These are phyloP conservation scores for Balamuthia mandrillaris DNA, from an alignment of 208 protist genomes.

Conservation along the genomic window DNA sequence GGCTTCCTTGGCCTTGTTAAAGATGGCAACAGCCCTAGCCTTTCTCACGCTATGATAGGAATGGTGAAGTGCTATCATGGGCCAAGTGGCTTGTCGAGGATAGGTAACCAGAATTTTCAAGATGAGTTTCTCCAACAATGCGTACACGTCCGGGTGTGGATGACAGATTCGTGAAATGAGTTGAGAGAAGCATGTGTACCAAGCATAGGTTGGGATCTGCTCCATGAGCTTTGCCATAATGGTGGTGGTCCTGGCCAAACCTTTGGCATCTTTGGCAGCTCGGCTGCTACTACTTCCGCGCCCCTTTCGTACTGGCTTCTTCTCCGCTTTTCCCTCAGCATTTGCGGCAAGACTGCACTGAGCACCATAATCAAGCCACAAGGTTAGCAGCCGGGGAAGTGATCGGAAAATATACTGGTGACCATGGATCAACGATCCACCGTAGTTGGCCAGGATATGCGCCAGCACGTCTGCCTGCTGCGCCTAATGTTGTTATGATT, in stretches of 20 bases:
- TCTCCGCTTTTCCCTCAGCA: not conserved
- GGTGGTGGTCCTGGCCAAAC: not conserved
- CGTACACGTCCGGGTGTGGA: constrained; percentile 42
- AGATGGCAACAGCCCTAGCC: not conserved
- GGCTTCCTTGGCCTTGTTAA: constrained; percentile 17
- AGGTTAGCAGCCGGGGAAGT: constrained; percentile 89
- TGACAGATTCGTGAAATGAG: constrained; percentile 74
- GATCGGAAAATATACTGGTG: constrained; percentile 81
- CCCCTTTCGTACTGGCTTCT: constrained; percentile 11
- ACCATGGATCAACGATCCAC: constrained; percentile 77
- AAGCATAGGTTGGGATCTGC: constrained; percentile 48
- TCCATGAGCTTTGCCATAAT: constrained; percentile 9
- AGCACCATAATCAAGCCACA: constrained; percentile 84
- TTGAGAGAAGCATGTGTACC: constrained; percentile 67
- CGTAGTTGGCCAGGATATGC: constrained; percentile 79
- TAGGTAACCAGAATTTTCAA: constrained; percentile 56
- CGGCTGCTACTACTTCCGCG: too few relatives aligned
- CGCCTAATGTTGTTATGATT: too few relatives aligned
- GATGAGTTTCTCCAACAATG: constrained; percentile 51
- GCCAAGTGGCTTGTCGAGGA: constrained; percentile 65
- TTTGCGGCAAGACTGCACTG: not conserved
- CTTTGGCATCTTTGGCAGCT: not conserved
- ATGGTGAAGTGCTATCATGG: constrained; percentile 37
- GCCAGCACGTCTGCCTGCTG: too few relatives aligned
- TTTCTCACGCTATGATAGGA: not conserved